A percentile compares a stretch with the other conserved stretches of the same genome.
Conservation (phyloP, 225 moss, liverwort and hornwort genomes). For the Lunularia cruciata region DNA sequence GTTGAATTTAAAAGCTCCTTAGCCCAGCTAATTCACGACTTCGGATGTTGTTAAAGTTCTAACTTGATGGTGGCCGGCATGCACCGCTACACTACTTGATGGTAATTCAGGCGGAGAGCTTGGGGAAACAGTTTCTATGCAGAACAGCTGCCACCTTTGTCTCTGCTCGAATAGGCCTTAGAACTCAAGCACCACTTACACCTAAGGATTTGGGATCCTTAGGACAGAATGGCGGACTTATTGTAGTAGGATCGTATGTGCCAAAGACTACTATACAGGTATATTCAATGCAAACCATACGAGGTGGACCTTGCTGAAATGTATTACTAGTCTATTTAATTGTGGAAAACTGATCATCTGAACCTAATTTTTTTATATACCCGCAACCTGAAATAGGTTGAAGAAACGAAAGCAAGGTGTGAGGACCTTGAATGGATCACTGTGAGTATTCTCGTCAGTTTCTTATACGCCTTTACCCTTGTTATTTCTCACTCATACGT, state of each 20-base stretch:
- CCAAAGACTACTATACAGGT: constrained; percentile 90
- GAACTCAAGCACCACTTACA: constrained; percentile 52
- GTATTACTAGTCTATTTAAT: no score
- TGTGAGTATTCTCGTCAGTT: constrained; percentile 36
- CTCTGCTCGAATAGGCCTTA: constrained; percentile 82
- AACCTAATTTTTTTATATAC: no score
- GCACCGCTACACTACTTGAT: background rate
- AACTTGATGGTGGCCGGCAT: no score
- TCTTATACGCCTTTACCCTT: background rate
- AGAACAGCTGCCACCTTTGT: constrained; percentile 95
- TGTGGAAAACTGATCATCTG: no score
- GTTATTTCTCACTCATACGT: background rate
- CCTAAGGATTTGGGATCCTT: constrained; percentile 66
- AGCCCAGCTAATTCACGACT: no score
- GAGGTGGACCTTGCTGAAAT: no score
- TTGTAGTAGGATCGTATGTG: constrained; percentile 88
- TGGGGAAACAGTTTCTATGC: constrained; percentile 77
- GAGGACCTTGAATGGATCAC: constrained; percentile 69
- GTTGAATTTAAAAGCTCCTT: no score
- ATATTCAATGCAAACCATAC: background rate
- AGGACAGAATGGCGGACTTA: constrained; percentile 67
- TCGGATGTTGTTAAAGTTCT: no score
- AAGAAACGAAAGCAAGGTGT: constrained; percentile 63
- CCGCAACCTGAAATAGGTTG: constrained; percentile 49
- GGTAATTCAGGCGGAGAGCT: constrained; percentile 68